Evolutionary conservation across 805 yeast genomes (phyloP).

Genomic region (Sugiyamaella lignohabitans): DNA sequence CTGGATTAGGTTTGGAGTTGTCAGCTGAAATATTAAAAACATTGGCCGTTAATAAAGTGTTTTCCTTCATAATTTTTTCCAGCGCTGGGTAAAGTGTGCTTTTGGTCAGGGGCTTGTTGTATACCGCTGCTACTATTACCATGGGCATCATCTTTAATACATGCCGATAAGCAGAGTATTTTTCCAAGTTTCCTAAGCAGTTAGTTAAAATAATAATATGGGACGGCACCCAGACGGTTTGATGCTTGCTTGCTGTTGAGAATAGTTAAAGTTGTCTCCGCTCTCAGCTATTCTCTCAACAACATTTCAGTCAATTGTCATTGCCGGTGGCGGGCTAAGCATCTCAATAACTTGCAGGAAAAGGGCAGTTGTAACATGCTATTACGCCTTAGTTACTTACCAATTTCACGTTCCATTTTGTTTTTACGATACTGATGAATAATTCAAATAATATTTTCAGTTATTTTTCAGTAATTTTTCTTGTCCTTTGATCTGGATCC

Average conservation of each 20-base stretch:
- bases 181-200: slow-evolving; percentile 14
- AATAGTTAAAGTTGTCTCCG: too few relatives aligned
- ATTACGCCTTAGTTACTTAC: too few relatives aligned
- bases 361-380: too few relatives aligned
- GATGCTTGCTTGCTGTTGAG: too few relatives aligned
- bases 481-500: too few relatives aligned
- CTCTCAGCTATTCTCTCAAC: too few relatives aligned
- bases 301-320: too few relatives aligned
- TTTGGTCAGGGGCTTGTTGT: slow-evolving; percentile 5
- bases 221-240: not conserved
- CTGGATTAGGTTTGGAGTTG: not conserved
- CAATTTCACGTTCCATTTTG: not conserved
- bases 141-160: slow-evolving; percentile 10
- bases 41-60: slow-evolving; percentile 10
- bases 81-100: slow-evolving; percentile 13
- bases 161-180: slow-evolving; percentile 14
- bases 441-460: too few relatives aligned
- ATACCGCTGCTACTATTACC: slow-evolving; percentile 16
- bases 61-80: slow-evolving; percentile 3
- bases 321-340: too few relatives aligned
- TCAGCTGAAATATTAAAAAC: not conserved
- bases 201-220: slow-evolving; percentile 1
- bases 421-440: not conserved
- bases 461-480: too few relatives aligned
- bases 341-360: too few relatives aligned